Percentiles rank a stretch among this genome's conserved stretches.
phyloP scores from a whole-genome alignment of 176 grass and related monocot genomes.

The Thalia dealbata region DNA sequence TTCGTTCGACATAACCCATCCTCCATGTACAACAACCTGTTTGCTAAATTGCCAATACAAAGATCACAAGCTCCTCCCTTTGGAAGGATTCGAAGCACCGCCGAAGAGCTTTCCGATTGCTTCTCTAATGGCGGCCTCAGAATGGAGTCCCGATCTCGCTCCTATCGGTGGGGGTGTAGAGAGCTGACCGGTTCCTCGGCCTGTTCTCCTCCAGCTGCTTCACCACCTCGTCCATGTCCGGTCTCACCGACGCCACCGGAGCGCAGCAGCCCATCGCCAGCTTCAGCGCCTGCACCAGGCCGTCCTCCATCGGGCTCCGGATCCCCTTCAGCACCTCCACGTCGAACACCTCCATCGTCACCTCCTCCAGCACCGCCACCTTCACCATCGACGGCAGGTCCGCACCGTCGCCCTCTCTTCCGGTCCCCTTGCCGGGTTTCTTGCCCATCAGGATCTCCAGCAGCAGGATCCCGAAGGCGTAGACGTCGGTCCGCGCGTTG shows the following conservation, averaged over 20 bases:
- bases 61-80: too few relatives aligned
- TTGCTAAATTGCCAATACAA: too few relatives aligned
- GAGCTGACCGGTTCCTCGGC: conserved; percentile 46
- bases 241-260: conserved; percentile 50
- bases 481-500: conserved; percentile 69
- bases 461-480: conserved; percentile 88
- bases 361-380: conserved; percentile 75
- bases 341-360: conserved; percentile 66
- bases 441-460: conserved; percentile 73
- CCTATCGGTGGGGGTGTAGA: conserved; percentile 64
- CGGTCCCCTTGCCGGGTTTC: conserved; percentile 26
- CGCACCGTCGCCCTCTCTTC: conserved; percentile 11
- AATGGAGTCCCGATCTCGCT: conserved; percentile 54
- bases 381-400: conserved; percentile 73
- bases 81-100: too few relatives aligned
- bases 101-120: conserved; percentile 27
- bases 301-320: conserved; percentile 39
- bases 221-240: conserved; percentile 68
- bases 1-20: too few relatives aligned
- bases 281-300: conserved; percentile 46
- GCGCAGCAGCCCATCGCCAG: conserved; percentile 91
- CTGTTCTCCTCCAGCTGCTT: conserved; percentile 66
- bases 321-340: conserved; percentile 53
- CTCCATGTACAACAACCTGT: too few relatives aligned
- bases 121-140: conserved; percentile 21